Conservation (phyloP, 2,329 filamentous ascomycete genomes). For the Epichloe glyceriae region DNA sequence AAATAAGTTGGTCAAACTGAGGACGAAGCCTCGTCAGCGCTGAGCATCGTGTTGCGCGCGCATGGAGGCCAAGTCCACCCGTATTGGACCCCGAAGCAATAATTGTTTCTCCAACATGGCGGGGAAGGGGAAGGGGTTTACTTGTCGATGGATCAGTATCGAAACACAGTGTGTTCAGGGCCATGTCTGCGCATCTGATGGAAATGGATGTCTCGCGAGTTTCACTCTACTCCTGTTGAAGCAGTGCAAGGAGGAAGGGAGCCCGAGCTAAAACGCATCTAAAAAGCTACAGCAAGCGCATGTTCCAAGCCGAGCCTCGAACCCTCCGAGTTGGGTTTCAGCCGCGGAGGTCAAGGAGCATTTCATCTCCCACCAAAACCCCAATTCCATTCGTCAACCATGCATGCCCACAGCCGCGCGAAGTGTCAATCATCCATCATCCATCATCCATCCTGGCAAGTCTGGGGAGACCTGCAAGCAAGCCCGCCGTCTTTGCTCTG, state of each 20-base stretch:
- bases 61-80: no score
- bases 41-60: background rate
- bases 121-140: no score
- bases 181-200: no score
- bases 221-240: no score
- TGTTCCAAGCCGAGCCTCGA: background rate
- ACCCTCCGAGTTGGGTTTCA: background rate
- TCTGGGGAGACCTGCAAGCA: background rate
- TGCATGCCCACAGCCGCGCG: background rate
- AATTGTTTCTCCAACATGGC: no score
- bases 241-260: no score
- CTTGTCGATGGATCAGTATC: background rate
- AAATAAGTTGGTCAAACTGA: background rate
- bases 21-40: background rate
- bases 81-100: no score
- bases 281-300: background rate
- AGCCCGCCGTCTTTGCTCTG: background rate
- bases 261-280: no score
- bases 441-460: background rate
- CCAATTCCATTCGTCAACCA: background rate
- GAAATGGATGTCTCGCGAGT: no score
- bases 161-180: background rate
- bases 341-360: background rate
- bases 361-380: background rate
- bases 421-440: background rate